phyloP scores from a whole-genome alignment of 1,284 basidiomycete genomes.

The Heterobasidion annosum region DNA sequence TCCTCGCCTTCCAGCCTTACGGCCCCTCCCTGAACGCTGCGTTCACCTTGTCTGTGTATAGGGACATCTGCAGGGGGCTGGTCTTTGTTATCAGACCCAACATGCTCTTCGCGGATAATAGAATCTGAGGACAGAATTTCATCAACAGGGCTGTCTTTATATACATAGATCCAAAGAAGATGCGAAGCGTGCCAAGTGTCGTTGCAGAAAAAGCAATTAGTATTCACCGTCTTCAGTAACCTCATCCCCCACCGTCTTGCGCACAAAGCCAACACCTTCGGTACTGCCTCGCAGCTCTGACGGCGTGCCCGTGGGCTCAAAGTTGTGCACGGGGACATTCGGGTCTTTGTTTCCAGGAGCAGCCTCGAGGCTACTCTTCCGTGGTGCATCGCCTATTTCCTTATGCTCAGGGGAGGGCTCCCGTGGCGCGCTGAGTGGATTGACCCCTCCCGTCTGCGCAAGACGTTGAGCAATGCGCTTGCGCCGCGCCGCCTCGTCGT shows the following conservation, averaged over 20 bases:
- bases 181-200: too few species aligned
- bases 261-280: background rate
- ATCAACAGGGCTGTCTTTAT: background rate
- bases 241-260: background rate
- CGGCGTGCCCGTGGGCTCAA: too few species aligned
- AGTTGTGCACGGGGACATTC: too few species aligned
- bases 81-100: too few species aligned
- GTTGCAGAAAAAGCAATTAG: slow-evolving; percentile 22
- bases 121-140: background rate
- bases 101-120: background rate
- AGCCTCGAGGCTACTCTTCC: background rate
- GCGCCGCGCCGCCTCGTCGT: slow-evolving; percentile 43
- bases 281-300: background rate
- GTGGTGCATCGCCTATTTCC: background rate
- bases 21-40: background rate
- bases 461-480: slow-evolving; percentile 53
- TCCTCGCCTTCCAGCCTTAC: slow-evolving; percentile 5
- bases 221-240: slow-evolving; percentile 34
- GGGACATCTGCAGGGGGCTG: too few species aligned
- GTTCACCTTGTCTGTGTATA: too few species aligned
- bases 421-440: slow-evolving; percentile 40
- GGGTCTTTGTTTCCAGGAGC: background rate
- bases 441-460: slow-evolving; percentile 58
- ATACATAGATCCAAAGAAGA: slow-evolving; percentile 2
- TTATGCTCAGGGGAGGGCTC: slow-evolving; percentile 9